A percentile compares a stretch with the other conserved stretches of the same genome.
These are phyloP conservation scores for Phytophthora aleatoria DNA, from an alignment of 352 stramenopile species.

Conservation along the genomic window DNA sequence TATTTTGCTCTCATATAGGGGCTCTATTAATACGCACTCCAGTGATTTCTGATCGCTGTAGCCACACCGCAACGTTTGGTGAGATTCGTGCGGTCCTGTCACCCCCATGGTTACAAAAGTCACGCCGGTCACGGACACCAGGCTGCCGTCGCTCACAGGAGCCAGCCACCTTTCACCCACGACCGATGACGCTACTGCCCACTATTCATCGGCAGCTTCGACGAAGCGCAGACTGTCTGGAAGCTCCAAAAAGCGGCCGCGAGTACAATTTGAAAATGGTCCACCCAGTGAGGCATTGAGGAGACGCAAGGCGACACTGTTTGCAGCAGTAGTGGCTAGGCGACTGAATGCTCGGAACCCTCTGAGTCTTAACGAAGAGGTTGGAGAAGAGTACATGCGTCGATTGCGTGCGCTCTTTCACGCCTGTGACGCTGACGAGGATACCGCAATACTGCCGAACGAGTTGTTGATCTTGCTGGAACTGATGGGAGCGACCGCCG, in stretches of 20 bases:
- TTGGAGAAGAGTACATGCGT: conserved; percentile 34
- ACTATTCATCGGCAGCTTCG: conserved; percentile 3
- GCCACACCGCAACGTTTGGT: too few relatives aligned
- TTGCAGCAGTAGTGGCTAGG: conserved; percentile 18
- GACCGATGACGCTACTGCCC: not conserved
- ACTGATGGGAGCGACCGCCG: conserved; percentile 30
- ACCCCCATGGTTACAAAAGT: conserved; percentile 13
- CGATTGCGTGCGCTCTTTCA: conserved; percentile 38
- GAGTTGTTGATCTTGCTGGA: conserved; percentile 39
- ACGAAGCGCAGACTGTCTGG: not conserved
- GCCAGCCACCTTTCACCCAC: not conserved
- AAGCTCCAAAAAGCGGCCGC: conserved; percentile 19
- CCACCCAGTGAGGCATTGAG: not conserved
- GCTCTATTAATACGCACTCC: not conserved
- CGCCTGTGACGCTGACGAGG: conserved; percentile 39
- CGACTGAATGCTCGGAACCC: conserved; percentile 11
- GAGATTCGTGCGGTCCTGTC: too few relatives aligned
- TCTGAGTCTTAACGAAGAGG: conserved; percentile 23
- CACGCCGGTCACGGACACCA: conserved; percentile 1
- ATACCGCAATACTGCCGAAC: conserved; percentile 34
- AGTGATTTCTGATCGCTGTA: too few relatives aligned
- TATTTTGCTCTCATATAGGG: too few relatives aligned
- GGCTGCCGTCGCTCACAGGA: not conserved
- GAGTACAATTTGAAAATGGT: conserved; percentile 5
- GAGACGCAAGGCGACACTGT: conserved; percentile 27